These are phyloP conservation scores for Trypethelium eluteriae DNA, from an alignment of 495 filamentous ascomycete species.

Conservation along the genomic window DNA sequence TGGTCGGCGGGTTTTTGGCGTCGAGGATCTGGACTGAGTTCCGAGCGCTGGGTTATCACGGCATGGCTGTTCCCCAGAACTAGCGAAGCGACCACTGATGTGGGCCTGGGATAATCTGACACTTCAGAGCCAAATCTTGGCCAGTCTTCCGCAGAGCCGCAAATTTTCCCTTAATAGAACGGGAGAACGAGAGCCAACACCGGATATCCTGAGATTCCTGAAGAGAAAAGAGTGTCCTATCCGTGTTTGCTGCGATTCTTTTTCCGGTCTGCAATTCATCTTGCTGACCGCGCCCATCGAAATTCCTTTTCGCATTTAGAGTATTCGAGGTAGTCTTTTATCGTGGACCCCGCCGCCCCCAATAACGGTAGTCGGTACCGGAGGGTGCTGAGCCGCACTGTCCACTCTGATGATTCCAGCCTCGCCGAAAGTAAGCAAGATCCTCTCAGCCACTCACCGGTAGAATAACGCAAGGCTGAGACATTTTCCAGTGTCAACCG, in stretches of 20 bases:
- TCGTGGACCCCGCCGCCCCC: slow-evolving; percentile 2
- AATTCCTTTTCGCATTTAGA: not conserved
- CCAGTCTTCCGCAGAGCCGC: slow-evolving; percentile 2
- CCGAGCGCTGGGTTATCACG: not conserved
- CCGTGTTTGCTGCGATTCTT: not conserved
- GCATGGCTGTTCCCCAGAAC: not conserved
- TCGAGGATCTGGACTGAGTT: not conserved
- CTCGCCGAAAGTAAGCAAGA: slow-evolving; percentile 9
- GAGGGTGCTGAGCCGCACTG: not conserved
- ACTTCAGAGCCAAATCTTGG: not conserved
- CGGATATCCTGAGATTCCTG: not conserved
- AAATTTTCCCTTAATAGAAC: slow-evolving; percentile 5
- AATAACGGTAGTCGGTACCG: slow-evolving; percentile 3
- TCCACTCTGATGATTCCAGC: not conserved
- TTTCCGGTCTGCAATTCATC: not conserved
- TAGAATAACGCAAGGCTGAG: slow-evolving; percentile 7
- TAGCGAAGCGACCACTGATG: not conserved
- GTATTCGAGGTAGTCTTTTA: not conserved
- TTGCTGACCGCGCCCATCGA: not conserved
- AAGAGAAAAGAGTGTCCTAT: not conserved
- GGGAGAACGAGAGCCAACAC: not conserved
- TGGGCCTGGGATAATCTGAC: slow-evolving; percentile 3
- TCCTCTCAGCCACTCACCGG: slow-evolving; percentile 5
- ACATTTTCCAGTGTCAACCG: slow-evolving; percentile 10
- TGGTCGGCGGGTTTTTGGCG: not conserved